A percentile compares a stretch with the other conserved stretches of the same genome.
phyloP scores from a whole-genome alignment of 2,329 filamentous ascomycete genomes.

The Phialophora chinensis region DNA sequence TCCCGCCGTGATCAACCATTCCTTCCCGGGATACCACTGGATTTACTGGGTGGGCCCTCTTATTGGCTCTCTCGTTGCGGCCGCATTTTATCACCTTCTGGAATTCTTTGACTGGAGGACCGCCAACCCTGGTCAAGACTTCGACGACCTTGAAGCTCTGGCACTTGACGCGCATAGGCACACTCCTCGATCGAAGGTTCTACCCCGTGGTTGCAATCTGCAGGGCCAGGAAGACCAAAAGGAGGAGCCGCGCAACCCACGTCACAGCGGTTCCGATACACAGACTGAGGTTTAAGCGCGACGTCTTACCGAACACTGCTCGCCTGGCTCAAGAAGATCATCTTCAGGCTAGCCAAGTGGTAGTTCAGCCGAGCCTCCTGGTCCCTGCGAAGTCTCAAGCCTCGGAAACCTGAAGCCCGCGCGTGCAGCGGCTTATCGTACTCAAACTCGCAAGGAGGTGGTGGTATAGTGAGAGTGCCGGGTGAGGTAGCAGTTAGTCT shows the following conservation, averaged over 20 bases:
- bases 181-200: conserved; percentile 1
- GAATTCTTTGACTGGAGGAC: conserved; percentile 51
- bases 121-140: conserved; percentile 61
- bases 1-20: conserved; percentile 52
- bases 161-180: conserved; percentile 1
- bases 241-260: not conserved
- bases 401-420: not conserved
- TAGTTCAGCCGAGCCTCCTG: not conserved
- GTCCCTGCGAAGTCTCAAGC: not conserved
- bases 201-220: not conserved
- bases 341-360: not conserved
- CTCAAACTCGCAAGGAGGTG: not conserved
- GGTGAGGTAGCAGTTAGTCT: not conserved
- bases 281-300: not conserved
- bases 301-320: not conserved
- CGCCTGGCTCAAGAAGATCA: not conserved
- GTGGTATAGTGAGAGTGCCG: not conserved
- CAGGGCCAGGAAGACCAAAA: not conserved
- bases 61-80: conserved; percentile 54
- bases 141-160: conserved; percentile 30
- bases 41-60: conserved; percentile 58
- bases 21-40: conserved; percentile 56
- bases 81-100: conserved; percentile 55
- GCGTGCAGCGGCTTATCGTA: not conserved
- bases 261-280: not conserved